Evolutionary conservation across 1,139 yeast species (phyloP).

Genomic region (Pichia sorboxylosa): DNA sequence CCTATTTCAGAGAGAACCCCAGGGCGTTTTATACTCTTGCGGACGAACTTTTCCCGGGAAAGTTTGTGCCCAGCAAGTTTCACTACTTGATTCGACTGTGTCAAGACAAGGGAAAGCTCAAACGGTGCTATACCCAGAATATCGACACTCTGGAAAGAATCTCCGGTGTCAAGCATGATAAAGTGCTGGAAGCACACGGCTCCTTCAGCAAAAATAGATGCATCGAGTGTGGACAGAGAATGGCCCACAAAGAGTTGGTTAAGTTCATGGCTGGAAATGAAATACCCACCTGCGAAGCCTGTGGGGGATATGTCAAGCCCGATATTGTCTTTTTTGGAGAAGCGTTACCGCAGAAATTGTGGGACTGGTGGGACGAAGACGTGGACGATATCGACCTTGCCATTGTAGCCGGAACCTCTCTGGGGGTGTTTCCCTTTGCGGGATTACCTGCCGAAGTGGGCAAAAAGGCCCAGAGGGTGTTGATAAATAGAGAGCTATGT

Average conservation of each 20-base stretch:
- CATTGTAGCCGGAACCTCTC: conserved; percentile 84
- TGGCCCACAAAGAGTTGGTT: conserved; percentile 40
- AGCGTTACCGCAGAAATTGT: conserved; percentile 58
- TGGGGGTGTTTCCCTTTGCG: conserved; percentile 86
- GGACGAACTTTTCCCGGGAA: conserved; percentile 77
- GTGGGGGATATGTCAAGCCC: conserved; percentile 77
- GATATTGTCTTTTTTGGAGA: conserved; percentile 93
- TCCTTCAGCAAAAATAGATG: conserved; percentile 82
- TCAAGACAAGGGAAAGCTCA: conserved; percentile 48
- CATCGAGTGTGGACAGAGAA: conserved; percentile 53
- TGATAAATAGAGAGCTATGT: conserved; percentile 65
- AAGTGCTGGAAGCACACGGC: conserved; percentile 86
- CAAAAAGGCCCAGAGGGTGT: conserved; percentile 38
- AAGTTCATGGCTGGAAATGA: conserved; percentile 21
- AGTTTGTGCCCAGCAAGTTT: conserved; percentile 70
- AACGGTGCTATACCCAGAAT: conserved; percentile 79
- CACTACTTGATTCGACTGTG: conserved; percentile 60
- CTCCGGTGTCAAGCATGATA: conserved; percentile 60
- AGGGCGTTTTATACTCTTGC: conserved; percentile 79
- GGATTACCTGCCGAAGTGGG: conserved; percentile 58
- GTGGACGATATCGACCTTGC: conserved; percentile 51
- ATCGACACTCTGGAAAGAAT: conserved; percentile 83
- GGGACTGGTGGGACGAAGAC: conserved; percentile 59
- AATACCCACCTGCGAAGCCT: conserved; percentile 29
- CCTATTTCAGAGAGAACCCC: conserved; percentile 63